Base-by-base conservation (phyloP, 306 rosid species). In the Inga oerstediana region DNA sequence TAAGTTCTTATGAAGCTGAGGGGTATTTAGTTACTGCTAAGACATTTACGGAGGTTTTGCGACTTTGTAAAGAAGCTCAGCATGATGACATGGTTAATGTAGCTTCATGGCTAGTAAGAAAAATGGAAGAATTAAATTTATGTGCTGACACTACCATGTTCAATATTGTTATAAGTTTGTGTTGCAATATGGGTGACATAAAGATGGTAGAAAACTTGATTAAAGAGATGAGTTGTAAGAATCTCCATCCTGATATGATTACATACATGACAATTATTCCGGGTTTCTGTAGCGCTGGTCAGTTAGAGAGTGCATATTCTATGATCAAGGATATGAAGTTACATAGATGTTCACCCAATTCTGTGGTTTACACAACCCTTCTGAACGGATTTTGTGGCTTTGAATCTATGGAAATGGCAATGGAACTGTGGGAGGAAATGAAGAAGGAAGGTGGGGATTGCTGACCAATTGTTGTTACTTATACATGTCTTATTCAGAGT, bases 381-480 rank as follows among this genome's bases (percentile, higher is more conserved):
- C 89, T 95, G 35, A 83, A 92, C 37, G 96, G 96, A 37, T 80
- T 89, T 2, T 90, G 94, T 82, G 81, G 80, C 75, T 79, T 5
- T 19, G 96, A 92, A 45, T 82, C 75, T 4, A 79, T 84, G 89
- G 91, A 89, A 56, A 88, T 72, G 85, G 93, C 93, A 7, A 82
- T 92, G 82, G 90, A 86, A 79, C 80, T 95, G 81, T 87, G 91
- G 88, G 87, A 73, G 68, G 93, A 87, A 89, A 95, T 95, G 98
- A 98, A 95, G 91, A 86, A 90, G 84, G 84, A 72, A 56, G 87
- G 89, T 15, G 94, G 85, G 72, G 85, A 73, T 73, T 85, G 88
- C 71, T 30, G 89, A 87, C 98, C 97, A 2, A 95, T 88, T 84
- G 88, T 89, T 69, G 92, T 95, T 72, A 90, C 94, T 5, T 93